Conservation (phyloP, 306 rosid genomes). For the Ceratonia siliqua region DNA sequence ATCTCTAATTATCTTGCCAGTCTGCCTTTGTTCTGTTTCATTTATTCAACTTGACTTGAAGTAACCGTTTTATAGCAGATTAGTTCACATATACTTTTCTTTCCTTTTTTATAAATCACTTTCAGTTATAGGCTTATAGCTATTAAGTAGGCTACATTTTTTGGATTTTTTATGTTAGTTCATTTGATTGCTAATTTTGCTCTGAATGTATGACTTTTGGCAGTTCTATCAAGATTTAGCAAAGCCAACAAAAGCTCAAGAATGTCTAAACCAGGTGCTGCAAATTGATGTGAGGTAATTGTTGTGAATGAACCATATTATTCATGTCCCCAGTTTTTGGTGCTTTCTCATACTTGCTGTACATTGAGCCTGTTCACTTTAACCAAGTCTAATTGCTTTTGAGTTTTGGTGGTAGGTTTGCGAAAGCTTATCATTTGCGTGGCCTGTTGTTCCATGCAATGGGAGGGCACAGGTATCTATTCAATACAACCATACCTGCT, state of each 20-base stretch:
- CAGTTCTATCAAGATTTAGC: slow-evolving; percentile 41
- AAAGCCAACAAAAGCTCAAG: slow-evolving; percentile 63
- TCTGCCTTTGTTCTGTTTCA: background rate
- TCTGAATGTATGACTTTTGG: background rate
- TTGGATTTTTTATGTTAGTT: background rate
- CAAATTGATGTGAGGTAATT: slow-evolving; percentile 77
- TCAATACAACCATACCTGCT: slow-evolving; percentile 30
- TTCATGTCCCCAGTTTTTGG: slow-evolving; percentile 13
- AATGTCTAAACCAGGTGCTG: slow-evolving; percentile 65
- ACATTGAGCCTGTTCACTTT: slow-evolving; percentile 25
- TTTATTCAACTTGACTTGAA: background rate
- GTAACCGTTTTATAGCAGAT: background rate
- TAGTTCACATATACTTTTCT: background rate
- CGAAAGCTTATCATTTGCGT: slow-evolving; percentile 87
- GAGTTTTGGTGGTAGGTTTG: slow-evolving; percentile 59
- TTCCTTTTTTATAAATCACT: background rate
- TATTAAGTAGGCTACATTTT: background rate
- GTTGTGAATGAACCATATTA: slow-evolving; percentile 37
- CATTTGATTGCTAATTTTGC: background rate
- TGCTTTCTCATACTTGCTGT: slow-evolving; percentile 30
- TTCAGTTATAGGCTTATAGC: background rate
- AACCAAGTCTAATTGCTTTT: slow-evolving; percentile 31
- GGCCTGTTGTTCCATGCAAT: slow-evolving; percentile 80
- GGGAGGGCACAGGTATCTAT: slow-evolving; percentile 83
- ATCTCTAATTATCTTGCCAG: background rate